A percentile compares a stretch with the other conserved stretches of the same genome.
Conservation (phyloP, 495 filamentous ascomycete species). For the Hypoxylon trugodes region DNA sequence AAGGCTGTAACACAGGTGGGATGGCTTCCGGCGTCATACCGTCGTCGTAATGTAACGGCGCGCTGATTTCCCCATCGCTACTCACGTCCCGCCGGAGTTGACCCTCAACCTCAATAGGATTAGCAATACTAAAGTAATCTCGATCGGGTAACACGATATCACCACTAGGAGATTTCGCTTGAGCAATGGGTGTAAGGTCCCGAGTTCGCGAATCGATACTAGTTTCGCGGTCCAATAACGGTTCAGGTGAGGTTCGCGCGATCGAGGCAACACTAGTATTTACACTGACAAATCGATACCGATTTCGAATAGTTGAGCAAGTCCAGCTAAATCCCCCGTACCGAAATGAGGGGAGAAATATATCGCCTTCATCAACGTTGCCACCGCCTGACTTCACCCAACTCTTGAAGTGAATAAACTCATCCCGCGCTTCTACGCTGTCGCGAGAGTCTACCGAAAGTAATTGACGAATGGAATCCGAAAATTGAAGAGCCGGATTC, state of each 20-base stretch:
- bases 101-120: constrained; percentile 20
- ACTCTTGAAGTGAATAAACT: constrained; percentile 65
- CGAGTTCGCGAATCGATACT: constrained; percentile 34
- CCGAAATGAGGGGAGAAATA: constrained; percentile 57
- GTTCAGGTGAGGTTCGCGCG: constrained; percentile 47
- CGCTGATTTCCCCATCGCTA: constrained; percentile 21
- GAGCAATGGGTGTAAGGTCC: constrained; percentile 39
- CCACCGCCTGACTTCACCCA: constrained; percentile 65
- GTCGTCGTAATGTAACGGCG: constrained; percentile 32
- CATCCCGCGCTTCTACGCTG: constrained; percentile 44
- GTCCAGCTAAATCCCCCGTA: constrained; percentile 69
- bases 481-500: constrained; percentile 65
- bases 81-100: constrained; percentile 28
- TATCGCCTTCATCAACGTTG: constrained; percentile 55
- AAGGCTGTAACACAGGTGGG: constrained; percentile 39
- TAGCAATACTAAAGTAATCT: constrained; percentile 52
- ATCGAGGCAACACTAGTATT: constrained; percentile 43
- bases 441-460: constrained; percentile 56
- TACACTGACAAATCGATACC: constrained; percentile 68
- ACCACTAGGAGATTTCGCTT: constrained; percentile 35
- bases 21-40: constrained; percentile 41
- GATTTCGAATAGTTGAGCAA: constrained; percentile 67
- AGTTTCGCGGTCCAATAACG: constrained; percentile 39
- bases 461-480: constrained; percentile 56
- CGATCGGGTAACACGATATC: constrained; percentile 42